Conservation (phyloP, 768 basidiomycete genomes). For the Cubamyces sp. region DNA sequence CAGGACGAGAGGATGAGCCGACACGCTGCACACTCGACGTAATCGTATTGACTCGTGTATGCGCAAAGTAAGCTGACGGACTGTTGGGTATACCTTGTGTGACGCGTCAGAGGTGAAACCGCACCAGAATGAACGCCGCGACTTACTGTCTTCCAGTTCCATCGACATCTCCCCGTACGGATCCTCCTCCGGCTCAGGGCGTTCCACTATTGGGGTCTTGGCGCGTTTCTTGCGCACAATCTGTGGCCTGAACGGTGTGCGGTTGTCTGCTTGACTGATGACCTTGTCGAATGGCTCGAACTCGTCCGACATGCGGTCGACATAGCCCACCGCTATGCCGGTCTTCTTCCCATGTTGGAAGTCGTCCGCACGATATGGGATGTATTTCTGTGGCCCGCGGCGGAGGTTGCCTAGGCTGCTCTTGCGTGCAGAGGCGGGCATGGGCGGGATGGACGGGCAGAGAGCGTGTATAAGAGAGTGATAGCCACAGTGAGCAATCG, state of each 20-base stretch:
- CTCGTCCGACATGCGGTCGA: constrained; percentile 77
- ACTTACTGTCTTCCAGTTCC: constrained; percentile 74
- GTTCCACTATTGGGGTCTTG: constrained; percentile 34
- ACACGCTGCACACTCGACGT: constrained; percentile 38
- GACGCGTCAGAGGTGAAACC: constrained; percentile 6
- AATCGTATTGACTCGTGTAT: constrained; percentile 31
- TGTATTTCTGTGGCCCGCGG: constrained; percentile 66
- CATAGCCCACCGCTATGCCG: constrained; percentile 66
- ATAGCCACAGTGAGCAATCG: background rate
- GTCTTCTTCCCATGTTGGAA: constrained; percentile 81
- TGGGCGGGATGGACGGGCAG: constrained; percentile 11
- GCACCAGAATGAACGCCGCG: background rate
- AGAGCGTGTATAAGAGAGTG: background rate
- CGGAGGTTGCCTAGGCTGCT: constrained; percentile 48
- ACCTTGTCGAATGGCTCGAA: constrained; percentile 83
- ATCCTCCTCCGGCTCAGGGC: constrained; percentile 37
- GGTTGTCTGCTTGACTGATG: constrained; percentile 67
- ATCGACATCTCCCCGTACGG: constrained; percentile 75
- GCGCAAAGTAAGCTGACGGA: constrained; percentile 37
- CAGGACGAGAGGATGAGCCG: constrained; percentile 37
- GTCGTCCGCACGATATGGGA: constrained; percentile 80
- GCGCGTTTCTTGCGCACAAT: constrained; percentile 44
- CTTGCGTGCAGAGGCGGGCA: constrained; percentile 41
- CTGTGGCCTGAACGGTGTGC: constrained; percentile 62
- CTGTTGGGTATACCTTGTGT: constrained; percentile 33